Conservation (phyloP, 768 basidiomycete species). For the Mycena belliarum region DNA sequence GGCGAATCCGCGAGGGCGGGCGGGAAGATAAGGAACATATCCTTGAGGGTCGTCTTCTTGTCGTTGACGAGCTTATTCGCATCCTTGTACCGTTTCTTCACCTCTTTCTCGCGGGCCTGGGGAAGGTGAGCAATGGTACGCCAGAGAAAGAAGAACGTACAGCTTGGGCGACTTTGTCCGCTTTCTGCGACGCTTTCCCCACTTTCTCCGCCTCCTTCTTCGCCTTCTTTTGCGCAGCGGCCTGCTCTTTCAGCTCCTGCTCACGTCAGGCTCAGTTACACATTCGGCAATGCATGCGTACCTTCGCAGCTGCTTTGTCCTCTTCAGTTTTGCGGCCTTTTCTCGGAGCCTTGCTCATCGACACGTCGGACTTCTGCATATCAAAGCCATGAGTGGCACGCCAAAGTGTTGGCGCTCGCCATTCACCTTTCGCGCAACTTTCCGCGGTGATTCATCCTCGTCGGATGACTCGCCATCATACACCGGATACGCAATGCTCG, state of each 20-base stretch:
- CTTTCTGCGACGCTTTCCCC: constrained; percentile 3
- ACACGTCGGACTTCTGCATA: too few species aligned
- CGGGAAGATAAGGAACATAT: constrained; percentile 19
- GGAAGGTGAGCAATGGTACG: background rate
- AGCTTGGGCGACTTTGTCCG: background rate
- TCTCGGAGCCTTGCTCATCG: background rate
- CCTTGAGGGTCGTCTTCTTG: constrained; percentile 16
- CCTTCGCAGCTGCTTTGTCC: constrained; percentile 15
- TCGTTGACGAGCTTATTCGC: constrained; percentile 21
- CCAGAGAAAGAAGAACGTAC: background rate
- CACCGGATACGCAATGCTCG: background rate
- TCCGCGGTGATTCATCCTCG: constrained; percentile 12
- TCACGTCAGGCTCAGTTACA: background rate
- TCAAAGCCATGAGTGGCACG: too few species aligned
- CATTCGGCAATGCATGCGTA: background rate
- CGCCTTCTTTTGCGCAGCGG: constrained; percentile 10
- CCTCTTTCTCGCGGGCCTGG: constrained; percentile 7
- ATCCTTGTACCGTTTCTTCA: constrained; percentile 3
- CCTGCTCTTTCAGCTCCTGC: constrained; percentile 8
- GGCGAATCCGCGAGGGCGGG: background rate
- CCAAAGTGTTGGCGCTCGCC: background rate
- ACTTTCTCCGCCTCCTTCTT: constrained; percentile 8
- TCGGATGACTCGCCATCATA: background rate
- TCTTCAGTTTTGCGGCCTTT: constrained; percentile 14
- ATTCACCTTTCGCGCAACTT: constrained; percentile 17